Evolutionary conservation across 495 filamentous ascomycete species (phyloP).

Genomic region (Tuber borchii): DNA sequence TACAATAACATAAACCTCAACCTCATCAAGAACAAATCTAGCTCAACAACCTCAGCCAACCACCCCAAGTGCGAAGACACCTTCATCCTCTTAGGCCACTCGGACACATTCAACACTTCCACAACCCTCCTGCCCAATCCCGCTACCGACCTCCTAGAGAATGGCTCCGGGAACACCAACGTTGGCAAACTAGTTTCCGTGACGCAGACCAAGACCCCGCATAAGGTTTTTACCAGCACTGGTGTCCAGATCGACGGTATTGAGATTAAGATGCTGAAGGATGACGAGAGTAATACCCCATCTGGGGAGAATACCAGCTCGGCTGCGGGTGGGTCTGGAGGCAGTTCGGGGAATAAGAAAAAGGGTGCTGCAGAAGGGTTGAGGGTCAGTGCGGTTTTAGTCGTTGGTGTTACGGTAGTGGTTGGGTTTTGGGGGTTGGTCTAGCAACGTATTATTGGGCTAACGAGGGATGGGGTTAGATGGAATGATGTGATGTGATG

Average conservation of each 20-base stretch:
- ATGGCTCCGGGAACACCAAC: constrained; percentile 46
- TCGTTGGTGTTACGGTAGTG: constrained; percentile 32
- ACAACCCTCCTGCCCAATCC: constrained; percentile 26
- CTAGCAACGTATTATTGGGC: background rate
- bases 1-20: constrained; percentile 32
- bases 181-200: constrained; percentile 32
- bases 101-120: constrained; percentile 48
- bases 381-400: constrained; percentile 34
- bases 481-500: background rate
- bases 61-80: constrained; percentile 22
- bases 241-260: constrained; percentile 52
- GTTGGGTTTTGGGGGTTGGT: constrained; percentile 10
- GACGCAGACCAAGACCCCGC: constrained; percentile 16
- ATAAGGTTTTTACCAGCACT: constrained; percentile 52
- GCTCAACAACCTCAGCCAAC: background rate
- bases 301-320: constrained; percentile 43
- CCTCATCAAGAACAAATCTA: constrained; percentile 25
- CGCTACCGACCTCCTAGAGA: constrained; percentile 17
- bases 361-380: constrained; percentile 6
- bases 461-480: background rate
- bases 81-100: constrained; percentile 22
- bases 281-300: constrained; percentile 54
- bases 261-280: constrained; percentile 49
- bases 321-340: background rate
- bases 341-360: background rate